Base-by-base conservation (phyloP, 2,329 filamentous ascomycete species). In the Ascochyta lentis region DNA sequence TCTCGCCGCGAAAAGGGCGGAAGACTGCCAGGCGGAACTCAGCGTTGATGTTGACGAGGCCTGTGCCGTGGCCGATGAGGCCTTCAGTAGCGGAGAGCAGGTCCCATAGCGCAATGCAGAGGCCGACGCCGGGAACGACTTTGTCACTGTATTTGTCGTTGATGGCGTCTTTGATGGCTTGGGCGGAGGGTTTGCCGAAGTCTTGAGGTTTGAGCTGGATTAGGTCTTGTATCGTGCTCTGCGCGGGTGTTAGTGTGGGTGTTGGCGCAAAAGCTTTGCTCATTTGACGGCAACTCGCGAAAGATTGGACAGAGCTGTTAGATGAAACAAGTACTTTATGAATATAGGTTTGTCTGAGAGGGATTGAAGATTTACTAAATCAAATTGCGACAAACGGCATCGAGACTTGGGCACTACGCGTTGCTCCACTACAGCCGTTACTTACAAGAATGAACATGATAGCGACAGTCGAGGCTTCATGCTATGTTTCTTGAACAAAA, bases 141-240 rank as follows among this genome's bases (percentile, higher is more conserved):
- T 94, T 95, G 79, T 99, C 97, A 56, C 94, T 88, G 77, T 97
- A 99, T 78, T 99, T 99, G 61, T 88, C 84, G 75, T 99, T 98
- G 79, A 99, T 95, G 69, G 95, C 95, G 79, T 99, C 93, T 77
- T 97, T 92, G 61, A 99, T 91, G 1, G 92, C 92, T 60, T 92
- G 85, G 29, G 86, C 84, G 70, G 91, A 96, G 58, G 86, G 83
- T 76, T 95, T 95, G 58, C 87, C 84, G 72, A 98, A 96, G 73
- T 97, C 91, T 69, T 91, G 86, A 1, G 95, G 95, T 29, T 86
- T 84, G 78, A 99, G 96, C 78, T 96, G 91, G 65, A 99, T 92
- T 66, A 99, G 84, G 80, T 99, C 95, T 66, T 92, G 89, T 67
- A 99, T 88, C 65, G 95, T 96, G 39, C 92, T 95, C 95, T 96